A percentile compares a stretch with the other conserved stretches of the same genome.
Evolutionary conservation across 306 rosid genomes (phyloP).

Genomic region (Coriaria nepalensis): DNA sequence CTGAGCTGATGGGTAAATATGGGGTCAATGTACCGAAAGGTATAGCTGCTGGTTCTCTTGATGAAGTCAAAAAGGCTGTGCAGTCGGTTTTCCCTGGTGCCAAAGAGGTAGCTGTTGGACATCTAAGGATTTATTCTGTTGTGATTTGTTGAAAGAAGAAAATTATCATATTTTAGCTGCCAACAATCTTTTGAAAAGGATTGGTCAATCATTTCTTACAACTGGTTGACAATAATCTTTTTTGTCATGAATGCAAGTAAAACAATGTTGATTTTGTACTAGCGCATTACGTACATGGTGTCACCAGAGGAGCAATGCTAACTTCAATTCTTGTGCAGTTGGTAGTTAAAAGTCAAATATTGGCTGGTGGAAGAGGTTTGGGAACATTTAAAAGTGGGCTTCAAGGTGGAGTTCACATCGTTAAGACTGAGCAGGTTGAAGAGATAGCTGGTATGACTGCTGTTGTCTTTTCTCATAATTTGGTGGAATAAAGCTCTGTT

Average conservation of each 20-base stretch:
- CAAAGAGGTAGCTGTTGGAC: slow-evolving; percentile 27
- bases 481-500: background rate
- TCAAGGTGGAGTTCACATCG: slow-evolving; percentile 95
- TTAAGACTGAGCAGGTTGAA: slow-evolving; percentile 67
- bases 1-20: slow-evolving; percentile 79
- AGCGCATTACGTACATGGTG: background rate
- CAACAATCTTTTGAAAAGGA: too few relatives aligned
- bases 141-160: background rate
- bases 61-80: slow-evolving; percentile 39
- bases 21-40: slow-evolving; percentile 74
- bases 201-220: too few relatives aligned
- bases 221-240: too few relatives aligned
- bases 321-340: slow-evolving; percentile 31
- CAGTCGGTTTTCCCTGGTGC: slow-evolving; percentile 45
- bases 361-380: slow-evolving; percentile 97
- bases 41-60: slow-evolving; percentile 25
- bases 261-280: background rate
- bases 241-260: too few relatives aligned
- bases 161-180: background rate
- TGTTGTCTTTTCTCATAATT: slow-evolving; percentile 3
- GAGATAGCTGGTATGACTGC: slow-evolving; percentile 67
- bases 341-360: slow-evolving; percentile 64
- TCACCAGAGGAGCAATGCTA: slow-evolving; percentile 11
- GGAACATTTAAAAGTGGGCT: slow-evolving; percentile 91
- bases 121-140: background rate